Conservation (phyloP, 768 basidiomycete genomes). For the Cystofilobasidium bisporidii region DNA sequence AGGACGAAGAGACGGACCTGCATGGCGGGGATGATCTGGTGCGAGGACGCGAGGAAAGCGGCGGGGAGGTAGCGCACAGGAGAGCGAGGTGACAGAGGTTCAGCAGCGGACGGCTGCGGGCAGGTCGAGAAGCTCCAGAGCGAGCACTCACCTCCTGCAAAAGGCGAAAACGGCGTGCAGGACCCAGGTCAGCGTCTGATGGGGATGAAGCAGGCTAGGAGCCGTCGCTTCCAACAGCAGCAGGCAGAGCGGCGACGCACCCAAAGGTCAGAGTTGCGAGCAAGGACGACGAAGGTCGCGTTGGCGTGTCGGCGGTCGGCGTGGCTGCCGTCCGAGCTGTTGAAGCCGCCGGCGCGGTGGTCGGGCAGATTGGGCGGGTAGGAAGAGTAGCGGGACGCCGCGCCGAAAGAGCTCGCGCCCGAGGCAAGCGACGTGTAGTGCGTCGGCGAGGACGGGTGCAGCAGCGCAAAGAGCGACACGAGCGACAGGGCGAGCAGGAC, state of each 20-base stretch:
- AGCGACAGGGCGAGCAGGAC: background rate
- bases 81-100: too few relatives aligned
- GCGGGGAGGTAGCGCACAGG: background rate
- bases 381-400: background rate
- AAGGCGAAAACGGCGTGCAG: too few relatives aligned
- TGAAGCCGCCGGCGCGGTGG: background rate
- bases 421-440: background rate
- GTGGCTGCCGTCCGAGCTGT: background rate
- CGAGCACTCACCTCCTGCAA: background rate
- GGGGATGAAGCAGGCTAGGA: too few relatives aligned
- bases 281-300: slow-evolving; percentile 24
- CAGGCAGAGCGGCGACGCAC: background rate
- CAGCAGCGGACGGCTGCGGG: too few relatives aligned
- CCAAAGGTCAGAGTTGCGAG: slow-evolving; percentile 27
- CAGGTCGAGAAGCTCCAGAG: background rate
- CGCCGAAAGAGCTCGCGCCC: background rate
- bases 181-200: too few relatives aligned
- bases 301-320: slow-evolving; percentile 16
- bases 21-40: slow-evolving; percentile 6
- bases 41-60: background rate
- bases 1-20: background rate
- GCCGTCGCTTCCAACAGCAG: too few relatives aligned
- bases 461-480: background rate
- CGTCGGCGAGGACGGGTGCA: slow-evolving; percentile 13
- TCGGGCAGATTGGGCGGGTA: slow-evolving; percentile 16